Evolutionary conservation across 139 green algal genomes (phyloP).

Genomic region (Asterochloris erici): DNA sequence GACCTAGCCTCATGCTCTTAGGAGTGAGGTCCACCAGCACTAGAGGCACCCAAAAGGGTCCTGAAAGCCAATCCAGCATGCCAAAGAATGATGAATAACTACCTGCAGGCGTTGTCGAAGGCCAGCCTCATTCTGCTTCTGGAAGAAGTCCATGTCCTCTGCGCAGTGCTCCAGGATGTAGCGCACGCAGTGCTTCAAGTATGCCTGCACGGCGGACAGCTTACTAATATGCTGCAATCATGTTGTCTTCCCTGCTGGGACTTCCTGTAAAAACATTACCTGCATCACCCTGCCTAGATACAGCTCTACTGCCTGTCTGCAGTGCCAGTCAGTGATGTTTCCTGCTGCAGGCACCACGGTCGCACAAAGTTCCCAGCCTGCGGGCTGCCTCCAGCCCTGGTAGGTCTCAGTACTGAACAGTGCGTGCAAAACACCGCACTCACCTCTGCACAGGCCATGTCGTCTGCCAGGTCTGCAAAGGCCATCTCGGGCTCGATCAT

Average conservation of each 20-base stretch:
- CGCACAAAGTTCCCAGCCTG: not conserved
- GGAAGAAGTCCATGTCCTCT: constrained; percentile 81
- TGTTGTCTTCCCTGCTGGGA: not conserved
- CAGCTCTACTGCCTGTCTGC: not conserved
- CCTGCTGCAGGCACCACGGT: not conserved
- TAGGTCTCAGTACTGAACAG: too few species aligned
- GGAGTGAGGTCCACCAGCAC: too few species aligned
- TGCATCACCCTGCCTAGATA: not conserved
- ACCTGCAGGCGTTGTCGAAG: constrained; percentile 83
- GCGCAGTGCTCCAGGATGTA: constrained; percentile 71
- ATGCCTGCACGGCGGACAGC: constrained; percentile 26
- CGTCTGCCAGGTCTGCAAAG: constrained; percentile 65
- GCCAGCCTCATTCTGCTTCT: constrained; percentile 76
- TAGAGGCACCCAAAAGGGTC: too few species aligned
- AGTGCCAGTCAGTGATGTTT: not conserved
- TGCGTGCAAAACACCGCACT: not conserved
- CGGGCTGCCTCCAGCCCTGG: too few species aligned
- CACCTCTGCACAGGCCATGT: constrained; percentile 87
- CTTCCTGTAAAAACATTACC: not conserved
- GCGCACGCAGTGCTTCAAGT: constrained; percentile 71
- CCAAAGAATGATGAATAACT: constrained; percentile 22
- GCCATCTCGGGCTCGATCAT: constrained; percentile 96
- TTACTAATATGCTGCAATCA: not conserved
- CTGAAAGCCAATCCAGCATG: too few species aligned
- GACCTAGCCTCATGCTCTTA: too few species aligned